A percentile compares a stretch with the other conserved stretches of the same genome.
Evolutionary conservation across 2,329 filamentous ascomycete genomes (phyloP).

Genomic region (Ophiostoma piceae): DNA sequence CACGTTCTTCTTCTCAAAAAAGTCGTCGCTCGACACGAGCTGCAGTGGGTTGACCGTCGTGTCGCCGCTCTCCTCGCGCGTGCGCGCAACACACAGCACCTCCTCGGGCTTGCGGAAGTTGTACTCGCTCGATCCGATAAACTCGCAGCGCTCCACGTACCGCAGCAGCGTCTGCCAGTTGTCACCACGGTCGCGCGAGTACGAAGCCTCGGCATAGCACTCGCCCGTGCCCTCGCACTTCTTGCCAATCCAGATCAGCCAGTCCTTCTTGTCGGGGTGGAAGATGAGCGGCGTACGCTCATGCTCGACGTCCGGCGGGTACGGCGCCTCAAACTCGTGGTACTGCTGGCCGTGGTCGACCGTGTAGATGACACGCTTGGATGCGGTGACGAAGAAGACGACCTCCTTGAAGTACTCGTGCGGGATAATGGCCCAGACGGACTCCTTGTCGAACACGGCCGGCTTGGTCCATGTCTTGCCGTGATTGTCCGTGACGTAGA

Average conservation of each 20-base stretch:
- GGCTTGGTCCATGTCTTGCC: conserved; percentile 74
- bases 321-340: conserved; percentile 66
- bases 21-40: conserved; percentile 73
- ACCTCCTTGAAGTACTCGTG: conserved; percentile 78
- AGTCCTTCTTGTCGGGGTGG: conserved; percentile 79
- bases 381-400: conserved; percentile 75
- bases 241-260: conserved; percentile 84
- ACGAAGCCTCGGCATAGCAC: conserved; percentile 70
- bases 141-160: conserved; percentile 77
- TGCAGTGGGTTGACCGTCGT: conserved; percentile 59
- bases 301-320: conserved; percentile 39
- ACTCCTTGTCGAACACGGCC: conserved; percentile 61
- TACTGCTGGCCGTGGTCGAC: conserved; percentile 71
- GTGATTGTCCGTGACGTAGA: conserved; percentile 76
- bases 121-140: conserved; percentile 63
- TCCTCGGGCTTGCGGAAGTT: conserved; percentile 49
- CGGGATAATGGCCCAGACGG: conserved; percentile 65
- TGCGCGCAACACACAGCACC: conserved; percentile 58
- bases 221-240: conserved; percentile 55
- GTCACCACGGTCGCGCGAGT: conserved; percentile 73
- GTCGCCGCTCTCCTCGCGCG: conserved; percentile 51
- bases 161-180: conserved; percentile 70
- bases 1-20: conserved; percentile 60
- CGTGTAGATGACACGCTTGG: conserved; percentile 68
- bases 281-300: conserved; percentile 58